Percentiles rank a stretch among this genome's conserved stretches.
Conservation (phyloP, 768 basidiomycete species). For the Mycena floridula region DNA sequence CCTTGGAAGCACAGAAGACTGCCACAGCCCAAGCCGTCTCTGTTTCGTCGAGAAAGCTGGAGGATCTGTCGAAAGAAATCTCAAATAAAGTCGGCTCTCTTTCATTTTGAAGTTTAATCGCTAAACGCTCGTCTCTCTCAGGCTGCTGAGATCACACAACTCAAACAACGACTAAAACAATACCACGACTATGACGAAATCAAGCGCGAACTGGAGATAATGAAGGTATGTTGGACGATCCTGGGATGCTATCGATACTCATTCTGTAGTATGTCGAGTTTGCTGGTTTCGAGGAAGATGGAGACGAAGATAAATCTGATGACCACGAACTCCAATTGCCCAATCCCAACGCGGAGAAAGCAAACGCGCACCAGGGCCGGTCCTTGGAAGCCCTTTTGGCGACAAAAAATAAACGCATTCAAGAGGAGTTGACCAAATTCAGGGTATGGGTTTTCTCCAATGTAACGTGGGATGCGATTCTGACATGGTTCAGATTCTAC, state of each 20-base stretch:
- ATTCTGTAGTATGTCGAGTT: constrained; percentile 86
- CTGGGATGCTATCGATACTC: not conserved
- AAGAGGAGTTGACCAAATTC: constrained; percentile 90
- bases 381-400: constrained; percentile 89
- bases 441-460: constrained; percentile 42
- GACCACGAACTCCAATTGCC: constrained; percentile 66
- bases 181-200: constrained; percentile 93
- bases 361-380: constrained; percentile 67
- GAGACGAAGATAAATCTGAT: constrained; percentile 44
- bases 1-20: constrained; percentile 57
- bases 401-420: constrained; percentile 86
- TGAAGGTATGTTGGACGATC: constrained; percentile 66
- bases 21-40: constrained; percentile 41
- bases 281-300: constrained; percentile 77
- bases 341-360: constrained; percentile 84
- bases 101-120: not conserved
- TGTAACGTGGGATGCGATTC: not conserved
- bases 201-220: constrained; percentile 95
- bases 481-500: constrained; percentile 54
- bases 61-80: constrained; percentile 57
- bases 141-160: constrained; percentile 59
- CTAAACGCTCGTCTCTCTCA: constrained; percentile 18
- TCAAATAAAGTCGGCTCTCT: constrained; percentile 41
- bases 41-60: constrained; percentile 42
- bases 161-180: constrained; percentile 63